phyloP scores from a whole-genome alignment of 1,139 yeast species.

The Debaryomycetaceae sp. region DNA sequence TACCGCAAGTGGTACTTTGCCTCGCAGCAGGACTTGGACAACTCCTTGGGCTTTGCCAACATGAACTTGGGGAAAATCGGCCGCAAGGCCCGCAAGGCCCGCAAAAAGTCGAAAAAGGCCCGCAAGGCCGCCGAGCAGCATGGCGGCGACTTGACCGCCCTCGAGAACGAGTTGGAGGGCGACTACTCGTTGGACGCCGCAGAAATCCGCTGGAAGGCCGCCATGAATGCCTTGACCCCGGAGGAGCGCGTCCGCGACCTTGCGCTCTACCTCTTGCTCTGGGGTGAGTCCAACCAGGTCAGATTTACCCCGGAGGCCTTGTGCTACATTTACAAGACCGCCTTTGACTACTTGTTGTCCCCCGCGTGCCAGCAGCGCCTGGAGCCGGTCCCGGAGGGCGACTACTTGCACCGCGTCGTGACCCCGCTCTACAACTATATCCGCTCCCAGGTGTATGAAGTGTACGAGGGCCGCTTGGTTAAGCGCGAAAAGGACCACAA shows the following conservation, averaged over 20 bases:
- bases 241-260: constrained; percentile 83
- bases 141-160: constrained; percentile 38
- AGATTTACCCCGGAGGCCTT: constrained; percentile 89
- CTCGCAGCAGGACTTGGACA: constrained; percentile 20
- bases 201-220: constrained; percentile 41
- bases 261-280: constrained; percentile 77
- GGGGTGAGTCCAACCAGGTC: constrained; percentile 99
- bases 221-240: constrained; percentile 35
- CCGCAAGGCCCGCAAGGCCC: constrained; percentile 39
- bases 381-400: constrained; percentile 95
- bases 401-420: constrained; percentile 80
- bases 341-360: constrained; percentile 75
- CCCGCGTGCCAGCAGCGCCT: constrained; percentile 85
- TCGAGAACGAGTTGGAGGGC: constrained; percentile 76
- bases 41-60: constrained; percentile 31
- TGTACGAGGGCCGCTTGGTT: constrained; percentile 87
- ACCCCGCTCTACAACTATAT: constrained; percentile 87
- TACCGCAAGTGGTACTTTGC: constrained; percentile 20
- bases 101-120: constrained; percentile 54
- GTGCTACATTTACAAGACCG: constrained; percentile 90
- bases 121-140: constrained; percentile 43
- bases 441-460: constrained; percentile 92
- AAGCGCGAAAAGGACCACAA: constrained; percentile 97
- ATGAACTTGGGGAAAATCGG: constrained; percentile 70
- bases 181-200: constrained; percentile 56